Evolutionary conservation across 2,329 filamentous ascomycete genomes (phyloP).

Genomic region (Sphaerulina populicola): DNA sequence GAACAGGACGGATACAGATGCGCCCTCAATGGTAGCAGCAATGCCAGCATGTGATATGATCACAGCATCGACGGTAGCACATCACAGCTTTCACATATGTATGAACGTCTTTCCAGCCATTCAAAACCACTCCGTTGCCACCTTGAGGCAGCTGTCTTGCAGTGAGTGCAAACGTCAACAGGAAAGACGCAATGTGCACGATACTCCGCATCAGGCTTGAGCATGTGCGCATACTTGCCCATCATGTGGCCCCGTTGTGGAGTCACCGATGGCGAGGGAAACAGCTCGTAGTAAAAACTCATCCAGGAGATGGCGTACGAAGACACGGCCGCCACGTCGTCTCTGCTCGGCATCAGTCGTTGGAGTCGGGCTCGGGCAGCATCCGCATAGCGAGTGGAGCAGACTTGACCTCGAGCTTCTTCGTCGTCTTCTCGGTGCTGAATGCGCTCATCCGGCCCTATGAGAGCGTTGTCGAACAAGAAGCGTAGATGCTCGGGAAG

Average conservation of each 20-base stretch:
- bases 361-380: conserved; percentile 20
- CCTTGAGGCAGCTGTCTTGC: conserved; percentile 23
- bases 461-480: conserved; percentile 29
- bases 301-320: conserved; percentile 26
- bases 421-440: not conserved
- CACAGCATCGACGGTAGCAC: conserved; percentile 24
- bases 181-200: conserved; percentile 25
- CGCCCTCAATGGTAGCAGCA: conserved; percentile 29
- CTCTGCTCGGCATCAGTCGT: conserved; percentile 23
- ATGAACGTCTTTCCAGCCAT: conserved; percentile 11
- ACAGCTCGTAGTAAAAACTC: conserved; percentile 22
- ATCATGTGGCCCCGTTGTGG: conserved; percentile 22
- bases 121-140: not conserved
- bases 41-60: conserved; percentile 30
- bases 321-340: conserved; percentile 22
- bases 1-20: conserved; percentile 32
- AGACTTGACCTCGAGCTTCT: not conserved
- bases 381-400: conserved; percentile 15
- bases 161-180: conserved; percentile 29
- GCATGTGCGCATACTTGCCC: conserved; percentile 25
- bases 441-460: conserved; percentile 16
- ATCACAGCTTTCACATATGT: conserved; percentile 24
- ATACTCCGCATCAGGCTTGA: conserved; percentile 20
- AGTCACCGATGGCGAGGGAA: conserved; percentile 20
- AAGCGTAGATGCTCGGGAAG: conserved; percentile 26